Conservation (phyloP, 768 basidiomycete genomes). For the Gautieria morchelliformis region DNA sequence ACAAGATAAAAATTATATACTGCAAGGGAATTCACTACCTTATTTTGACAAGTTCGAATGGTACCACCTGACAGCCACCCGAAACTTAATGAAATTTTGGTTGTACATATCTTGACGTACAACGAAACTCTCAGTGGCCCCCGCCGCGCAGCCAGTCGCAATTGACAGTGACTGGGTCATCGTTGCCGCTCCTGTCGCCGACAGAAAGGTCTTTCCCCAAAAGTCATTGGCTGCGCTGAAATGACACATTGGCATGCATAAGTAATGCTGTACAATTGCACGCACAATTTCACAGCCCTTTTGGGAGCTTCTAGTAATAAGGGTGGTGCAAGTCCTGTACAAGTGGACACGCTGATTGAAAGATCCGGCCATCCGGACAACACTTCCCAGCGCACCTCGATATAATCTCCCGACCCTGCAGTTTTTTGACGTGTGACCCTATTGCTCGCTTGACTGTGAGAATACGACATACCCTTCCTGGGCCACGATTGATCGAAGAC, state of each 20-base stretch:
- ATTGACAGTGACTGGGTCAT: slow-evolving; percentile 89
- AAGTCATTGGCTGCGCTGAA: slow-evolving; percentile 80
- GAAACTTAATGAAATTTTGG: not conserved
- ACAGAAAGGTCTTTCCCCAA: slow-evolving; percentile 80
- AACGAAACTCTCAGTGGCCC: slow-evolving; percentile 91
- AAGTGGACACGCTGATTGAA: not conserved
- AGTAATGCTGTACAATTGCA: slow-evolving; percentile 10
- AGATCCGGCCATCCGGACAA: not conserved
- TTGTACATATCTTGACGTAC: slow-evolving; percentile 19
- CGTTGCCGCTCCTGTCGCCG: slow-evolving; percentile 55
- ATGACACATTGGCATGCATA: not conserved
- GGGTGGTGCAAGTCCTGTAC: slow-evolving; percentile 82
- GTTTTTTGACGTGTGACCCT: not conserved
- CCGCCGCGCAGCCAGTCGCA: slow-evolving; percentile 86
- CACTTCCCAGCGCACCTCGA: slow-evolving; percentile 44
- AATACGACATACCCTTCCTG: slow-evolving; percentile 71
- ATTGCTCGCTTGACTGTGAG: slow-evolving; percentile 15
- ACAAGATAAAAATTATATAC: not conserved
- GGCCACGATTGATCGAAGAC: slow-evolving; percentile 71
- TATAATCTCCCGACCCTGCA: slow-evolving; percentile 73
- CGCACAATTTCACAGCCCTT: slow-evolving; percentile 91
- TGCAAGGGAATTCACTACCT: slow-evolving; percentile 33
- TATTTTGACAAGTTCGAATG: slow-evolving; percentile 93
- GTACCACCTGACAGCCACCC: slow-evolving; percentile 47
- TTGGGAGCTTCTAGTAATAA: slow-evolving; percentile 95